Conservation (phyloP, 2,329 filamentous ascomycete species). For the Neofusicoccum sp. region DNA sequence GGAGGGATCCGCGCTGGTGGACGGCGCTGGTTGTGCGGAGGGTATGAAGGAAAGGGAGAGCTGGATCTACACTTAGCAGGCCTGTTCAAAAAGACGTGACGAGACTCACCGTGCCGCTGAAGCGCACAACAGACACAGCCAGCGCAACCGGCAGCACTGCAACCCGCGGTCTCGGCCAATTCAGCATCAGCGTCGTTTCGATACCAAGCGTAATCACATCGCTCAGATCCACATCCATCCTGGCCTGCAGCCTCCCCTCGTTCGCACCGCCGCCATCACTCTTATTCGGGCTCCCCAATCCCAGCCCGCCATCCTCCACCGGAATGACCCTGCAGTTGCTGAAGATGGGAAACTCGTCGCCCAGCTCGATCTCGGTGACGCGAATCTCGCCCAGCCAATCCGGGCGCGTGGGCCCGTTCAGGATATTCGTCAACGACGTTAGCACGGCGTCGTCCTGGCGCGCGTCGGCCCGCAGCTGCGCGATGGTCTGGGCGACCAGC, state of each 20-base stretch:
- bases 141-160: conserved; percentile 90
- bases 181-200: conserved; percentile 90
- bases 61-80: too few relatives aligned
- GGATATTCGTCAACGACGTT: conserved; percentile 74
- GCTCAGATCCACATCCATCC: conserved; percentile 95
- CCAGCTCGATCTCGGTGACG: conserved; percentile 88
- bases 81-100: too few relatives aligned
- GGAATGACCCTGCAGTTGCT: conserved; percentile 97
- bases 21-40: conserved; percentile 40
- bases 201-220: conserved; percentile 94
- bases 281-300: conserved; percentile 43
- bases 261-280: conserved; percentile 36
- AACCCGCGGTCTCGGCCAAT: conserved; percentile 87
- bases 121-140: conserved; percentile 86
- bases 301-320: conserved; percentile 70
- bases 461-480: conserved; percentile 89
- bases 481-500: conserved; percentile 91
- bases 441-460: conserved; percentile 89
- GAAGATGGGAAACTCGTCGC: conserved; percentile 97
- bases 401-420: conserved; percentile 84
- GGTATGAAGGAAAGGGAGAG: conserved; percentile 92
- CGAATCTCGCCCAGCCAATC: conserved; percentile 92
- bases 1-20: conserved; percentile 40
- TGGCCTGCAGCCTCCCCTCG: conserved; percentile 76
- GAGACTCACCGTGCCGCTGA: conserved; percentile 71